Conservation (phyloP, 441 rosid species). For the Biscutella laevigata region DNA sequence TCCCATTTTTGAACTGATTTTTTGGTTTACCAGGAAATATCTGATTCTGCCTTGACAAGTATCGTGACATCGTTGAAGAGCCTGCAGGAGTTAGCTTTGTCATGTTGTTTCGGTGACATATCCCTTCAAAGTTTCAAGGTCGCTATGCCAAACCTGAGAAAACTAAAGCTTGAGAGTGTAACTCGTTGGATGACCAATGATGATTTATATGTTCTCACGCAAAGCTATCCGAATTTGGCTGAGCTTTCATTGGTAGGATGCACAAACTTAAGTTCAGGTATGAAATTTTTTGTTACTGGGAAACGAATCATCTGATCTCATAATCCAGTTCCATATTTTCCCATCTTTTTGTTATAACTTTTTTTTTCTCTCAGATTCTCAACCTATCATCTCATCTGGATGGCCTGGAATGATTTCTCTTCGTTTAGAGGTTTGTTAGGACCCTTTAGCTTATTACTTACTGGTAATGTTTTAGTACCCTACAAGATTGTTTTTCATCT, state of each 20-base stretch:
- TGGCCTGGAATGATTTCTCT: conserved; percentile 71
- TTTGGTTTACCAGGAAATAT: conserved; percentile 42
- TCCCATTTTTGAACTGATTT: conserved; percentile 3
- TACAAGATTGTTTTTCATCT: background rate
- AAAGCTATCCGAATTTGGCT: conserved; percentile 39
- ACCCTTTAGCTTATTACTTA: background rate
- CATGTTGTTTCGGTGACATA: conserved; percentile 68
- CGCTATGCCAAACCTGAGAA: conserved; percentile 39
- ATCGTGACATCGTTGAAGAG: conserved; percentile 36
- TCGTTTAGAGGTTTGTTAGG: conserved; percentile 55
- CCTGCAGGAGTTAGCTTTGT: conserved; percentile 45
- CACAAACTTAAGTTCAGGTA: conserved; percentile 50
- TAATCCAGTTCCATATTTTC: background rate
- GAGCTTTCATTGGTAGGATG: conserved; percentile 67
- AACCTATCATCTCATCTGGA: conserved; percentile 51
- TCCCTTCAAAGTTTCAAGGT: conserved; percentile 44
- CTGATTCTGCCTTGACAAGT: conserved; percentile 41
- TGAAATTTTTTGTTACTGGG: background rate
- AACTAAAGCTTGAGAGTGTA: conserved; percentile 62
- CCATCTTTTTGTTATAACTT: conserved; percentile 9
- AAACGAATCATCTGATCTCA: background rate
- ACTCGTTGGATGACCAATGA: conserved; percentile 64
- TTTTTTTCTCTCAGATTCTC: conserved; percentile 38
- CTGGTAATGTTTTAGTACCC: background rate
- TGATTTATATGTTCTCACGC: conserved; percentile 52